Percentiles rank a stretch among this genome's conserved stretches.
Conservation (phyloP, 2,329 filamentous ascomycete genomes). For the Colletotrichum kahawae region DNA sequence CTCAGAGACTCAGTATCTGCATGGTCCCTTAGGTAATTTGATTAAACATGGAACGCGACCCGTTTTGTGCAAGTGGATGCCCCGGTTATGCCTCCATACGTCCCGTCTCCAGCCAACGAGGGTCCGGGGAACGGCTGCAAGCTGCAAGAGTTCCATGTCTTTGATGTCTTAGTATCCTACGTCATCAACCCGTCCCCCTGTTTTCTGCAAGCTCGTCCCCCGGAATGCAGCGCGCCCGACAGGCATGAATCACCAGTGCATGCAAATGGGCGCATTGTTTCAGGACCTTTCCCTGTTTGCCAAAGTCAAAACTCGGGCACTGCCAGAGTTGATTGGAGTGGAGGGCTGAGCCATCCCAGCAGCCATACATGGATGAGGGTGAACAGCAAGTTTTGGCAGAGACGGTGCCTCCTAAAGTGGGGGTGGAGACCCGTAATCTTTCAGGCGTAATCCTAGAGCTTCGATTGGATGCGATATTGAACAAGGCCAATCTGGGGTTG, state of each 20-base stretch:
- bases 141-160: background rate
- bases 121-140: background rate
- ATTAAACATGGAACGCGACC: slow-evolving; percentile 1
- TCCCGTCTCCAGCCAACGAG: background rate
- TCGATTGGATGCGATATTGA: background rate
- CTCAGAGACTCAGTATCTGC: background rate
- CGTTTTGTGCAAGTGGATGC: background rate
- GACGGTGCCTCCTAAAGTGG: slow-evolving; percentile 3
- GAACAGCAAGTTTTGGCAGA: background rate
- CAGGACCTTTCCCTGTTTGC: background rate
- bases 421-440: slow-evolving; percentile 13
- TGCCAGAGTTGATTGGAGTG: slow-evolving; percentile 11
- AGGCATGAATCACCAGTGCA: background rate
- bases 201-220: background rate
- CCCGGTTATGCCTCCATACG: slow-evolving; percentile 1
- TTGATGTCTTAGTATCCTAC: background rate
- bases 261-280: background rate
- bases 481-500: background rate
- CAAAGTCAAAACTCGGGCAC: background rate
- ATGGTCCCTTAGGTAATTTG: background rate
- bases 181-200: background rate
- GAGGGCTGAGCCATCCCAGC: background rate
- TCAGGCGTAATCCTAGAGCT: background rate
- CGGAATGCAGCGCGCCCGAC: background rate
- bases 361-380: background rate